Evolutionary conservation across 2,329 filamentous ascomycete species (phyloP).

Genomic region (Penicillium brasilianum): DNA sequence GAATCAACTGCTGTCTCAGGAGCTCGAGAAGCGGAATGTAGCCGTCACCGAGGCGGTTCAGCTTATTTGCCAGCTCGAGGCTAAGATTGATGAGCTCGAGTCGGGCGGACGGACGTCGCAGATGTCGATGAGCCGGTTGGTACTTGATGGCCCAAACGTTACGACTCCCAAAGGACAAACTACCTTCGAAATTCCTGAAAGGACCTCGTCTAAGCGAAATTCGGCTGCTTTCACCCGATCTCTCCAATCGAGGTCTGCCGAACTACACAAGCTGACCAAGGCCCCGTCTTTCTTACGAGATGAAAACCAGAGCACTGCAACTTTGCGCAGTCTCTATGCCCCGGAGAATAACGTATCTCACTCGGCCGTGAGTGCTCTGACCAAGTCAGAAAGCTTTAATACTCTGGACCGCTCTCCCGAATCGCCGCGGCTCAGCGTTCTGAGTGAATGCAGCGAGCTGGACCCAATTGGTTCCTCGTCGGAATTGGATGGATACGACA

Average conservation of each 20-base stretch:
- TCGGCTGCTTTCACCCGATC: slow-evolving; percentile 23
- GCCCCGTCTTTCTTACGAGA: slow-evolving; percentile 48
- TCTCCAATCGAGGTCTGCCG: slow-evolving; percentile 26
- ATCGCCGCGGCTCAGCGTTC: slow-evolving; percentile 49
- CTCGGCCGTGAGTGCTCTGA: slow-evolving; percentile 36
- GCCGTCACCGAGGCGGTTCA: slow-evolving; percentile 51
- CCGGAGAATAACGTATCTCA: slow-evolving; percentile 37
- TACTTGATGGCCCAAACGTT: slow-evolving; percentile 34
- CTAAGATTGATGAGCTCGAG: slow-evolving; percentile 44
- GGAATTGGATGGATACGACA: slow-evolving; percentile 30
- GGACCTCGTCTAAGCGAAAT: slow-evolving; percentile 44
- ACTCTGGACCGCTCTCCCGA: slow-evolving; percentile 43
- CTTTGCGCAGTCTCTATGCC: slow-evolving; percentile 46
- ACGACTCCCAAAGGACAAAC: slow-evolving; percentile 36
- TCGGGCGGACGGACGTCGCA: slow-evolving; percentile 26
- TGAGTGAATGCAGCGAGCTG: slow-evolving; percentile 53
- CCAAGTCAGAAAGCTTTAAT: slow-evolving; percentile 44
- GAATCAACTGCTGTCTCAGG: slow-evolving; percentile 44
- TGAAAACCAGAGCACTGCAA: slow-evolving; percentile 43
- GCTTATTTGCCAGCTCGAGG: slow-evolving; percentile 51
- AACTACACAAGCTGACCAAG: slow-evolving; percentile 37
- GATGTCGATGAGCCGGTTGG: slow-evolving; percentile 34
- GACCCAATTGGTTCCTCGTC: slow-evolving; percentile 38
- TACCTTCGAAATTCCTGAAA: slow-evolving; percentile 45
- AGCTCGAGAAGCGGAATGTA: slow-evolving; percentile 47